A percentile compares a stretch with the other conserved stretches of the same genome.
Evolutionary conservation across 306 rosid species (phyloP).

Genomic region (Cicer arietinum): DNA sequence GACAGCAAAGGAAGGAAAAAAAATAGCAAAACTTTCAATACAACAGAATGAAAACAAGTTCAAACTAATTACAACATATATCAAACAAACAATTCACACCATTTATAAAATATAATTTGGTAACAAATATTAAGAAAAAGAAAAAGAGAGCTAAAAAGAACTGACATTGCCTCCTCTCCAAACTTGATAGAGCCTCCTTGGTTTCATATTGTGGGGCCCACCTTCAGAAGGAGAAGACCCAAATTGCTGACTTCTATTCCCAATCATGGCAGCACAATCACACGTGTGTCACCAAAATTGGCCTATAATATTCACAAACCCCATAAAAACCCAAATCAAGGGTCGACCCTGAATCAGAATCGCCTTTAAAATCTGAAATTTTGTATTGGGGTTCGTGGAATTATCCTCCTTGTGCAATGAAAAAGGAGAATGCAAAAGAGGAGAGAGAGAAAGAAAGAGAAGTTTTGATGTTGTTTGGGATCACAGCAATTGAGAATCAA

Average conservation of each 20-base stretch:
- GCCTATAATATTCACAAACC: conserved; percentile 41
- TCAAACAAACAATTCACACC: conserved; percentile 9
- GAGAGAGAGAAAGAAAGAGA: conserved; percentile 20
- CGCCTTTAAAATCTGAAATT: conserved; percentile 34
- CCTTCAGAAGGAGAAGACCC: conserved; percentile 47
- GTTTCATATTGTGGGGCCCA: conserved; percentile 48
- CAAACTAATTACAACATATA: conserved; percentile 32
- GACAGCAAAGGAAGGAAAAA: conserved; percentile 13
- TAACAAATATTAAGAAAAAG: conserved; percentile 27
- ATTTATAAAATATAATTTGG: conserved; percentile 23
- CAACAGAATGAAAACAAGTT: conserved; percentile 36
- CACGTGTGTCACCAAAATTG: conserved; percentile 40
- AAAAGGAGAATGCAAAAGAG: conserved; percentile 36
- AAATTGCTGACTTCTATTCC: conserved; percentile 47
- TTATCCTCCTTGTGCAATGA: conserved; percentile 28
- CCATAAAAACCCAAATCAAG: conserved; percentile 47
- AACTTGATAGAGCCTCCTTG: conserved; percentile 78
- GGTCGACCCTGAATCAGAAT: conserved; percentile 30
- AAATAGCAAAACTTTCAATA: conserved; percentile 13
- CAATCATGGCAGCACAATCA: conserved; percentile 44
- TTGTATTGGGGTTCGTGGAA: conserved; percentile 40
- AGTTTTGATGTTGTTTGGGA: conserved; percentile 29
- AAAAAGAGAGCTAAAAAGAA: conserved; percentile 3
- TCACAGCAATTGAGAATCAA: conserved; percentile 50
- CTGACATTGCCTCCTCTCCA: conserved; percentile 96